These are phyloP conservation scores for Leishmania tropica DNA, from an alignment of 208 protist genomes.

Conservation along the genomic window DNA sequence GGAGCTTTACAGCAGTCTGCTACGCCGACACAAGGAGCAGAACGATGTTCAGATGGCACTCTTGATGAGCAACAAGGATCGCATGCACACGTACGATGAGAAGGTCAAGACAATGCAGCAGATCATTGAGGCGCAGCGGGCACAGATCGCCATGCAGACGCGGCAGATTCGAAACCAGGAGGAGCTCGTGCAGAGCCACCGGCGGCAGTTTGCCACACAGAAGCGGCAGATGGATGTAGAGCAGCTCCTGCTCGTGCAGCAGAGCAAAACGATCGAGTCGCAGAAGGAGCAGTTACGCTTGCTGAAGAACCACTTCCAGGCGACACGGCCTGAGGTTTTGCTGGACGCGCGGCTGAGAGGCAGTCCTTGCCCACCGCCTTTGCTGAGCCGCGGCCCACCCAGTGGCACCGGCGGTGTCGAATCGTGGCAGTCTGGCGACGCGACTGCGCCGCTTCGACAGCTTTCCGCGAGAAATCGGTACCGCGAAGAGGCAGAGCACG, in stretches of 20 bases:
- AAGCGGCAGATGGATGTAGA: slow-evolving; percentile 47
- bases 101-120: slow-evolving; percentile 85
- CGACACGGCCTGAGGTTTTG: slow-evolving; percentile 21
- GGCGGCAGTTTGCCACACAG: slow-evolving; percentile 68
- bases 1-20: slow-evolving; percentile 82
- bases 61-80: slow-evolving; percentile 79
- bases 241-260: slow-evolving; percentile 26
- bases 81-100: slow-evolving; percentile 81
- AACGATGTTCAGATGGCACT: slow-evolving; percentile 85
- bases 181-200: slow-evolving; percentile 70
- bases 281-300: slow-evolving; percentile 35
- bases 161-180: slow-evolving; percentile 69
- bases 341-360: slow-evolving; percentile 5
- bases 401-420: background rate
- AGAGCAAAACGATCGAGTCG: slow-evolving; percentile 38
- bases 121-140: slow-evolving; percentile 78
- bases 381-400: background rate
- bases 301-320: slow-evolving; percentile 31
- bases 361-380: background rate
- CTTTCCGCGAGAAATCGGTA: background rate
- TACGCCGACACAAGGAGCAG: slow-evolving; percentile 84
- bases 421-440: background rate
- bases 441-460: background rate
- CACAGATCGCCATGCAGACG: slow-evolving; percentile 79
- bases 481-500: slow-evolving; percentile 12